Evolutionary conservation across 176 grass and related monocot species (phyloP).

Genomic region (Miscanthus lutarioriparius): DNA sequence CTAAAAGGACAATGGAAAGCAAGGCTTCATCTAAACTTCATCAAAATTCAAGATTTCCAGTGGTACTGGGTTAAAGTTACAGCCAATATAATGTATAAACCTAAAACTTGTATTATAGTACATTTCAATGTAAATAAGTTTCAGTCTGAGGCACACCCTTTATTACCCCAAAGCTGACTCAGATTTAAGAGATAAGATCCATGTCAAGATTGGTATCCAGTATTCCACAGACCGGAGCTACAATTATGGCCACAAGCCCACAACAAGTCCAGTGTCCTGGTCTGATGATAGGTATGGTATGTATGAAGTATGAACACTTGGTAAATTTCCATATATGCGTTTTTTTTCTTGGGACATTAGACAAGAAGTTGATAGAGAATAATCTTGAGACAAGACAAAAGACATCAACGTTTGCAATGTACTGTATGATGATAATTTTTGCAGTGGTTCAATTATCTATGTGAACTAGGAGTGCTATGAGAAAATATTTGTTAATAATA

Average conservation of each 20-base stretch:
- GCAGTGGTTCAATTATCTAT: neutral
- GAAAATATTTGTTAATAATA: constrained; percentile 24
- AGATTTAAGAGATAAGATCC: neutral
- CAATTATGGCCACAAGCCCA: neutral
- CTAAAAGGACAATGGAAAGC: neutral
- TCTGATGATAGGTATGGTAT: neutral
- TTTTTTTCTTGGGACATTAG: neutral
- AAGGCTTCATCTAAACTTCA: neutral
- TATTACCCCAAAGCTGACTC: neutral
- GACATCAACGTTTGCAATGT: neutral
- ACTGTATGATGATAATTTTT: neutral
- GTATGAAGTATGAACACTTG: neutral
- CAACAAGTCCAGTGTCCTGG: neutral
- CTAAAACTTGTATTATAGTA: neutral
- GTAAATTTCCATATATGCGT: neutral
- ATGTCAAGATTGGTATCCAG: neutral
- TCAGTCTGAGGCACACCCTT: neutral
- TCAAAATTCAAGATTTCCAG: neutral
- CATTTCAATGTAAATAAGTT: neutral
- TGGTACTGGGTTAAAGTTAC: neutral
- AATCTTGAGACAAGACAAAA: neutral
- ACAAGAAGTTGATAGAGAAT: neutral
- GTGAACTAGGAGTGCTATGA: neutral
- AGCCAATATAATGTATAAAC: neutral
- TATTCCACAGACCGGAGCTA: neutral